Conservation (phyloP, 768 basidiomycete genomes). For the Boletus coccyginus region DNA sequence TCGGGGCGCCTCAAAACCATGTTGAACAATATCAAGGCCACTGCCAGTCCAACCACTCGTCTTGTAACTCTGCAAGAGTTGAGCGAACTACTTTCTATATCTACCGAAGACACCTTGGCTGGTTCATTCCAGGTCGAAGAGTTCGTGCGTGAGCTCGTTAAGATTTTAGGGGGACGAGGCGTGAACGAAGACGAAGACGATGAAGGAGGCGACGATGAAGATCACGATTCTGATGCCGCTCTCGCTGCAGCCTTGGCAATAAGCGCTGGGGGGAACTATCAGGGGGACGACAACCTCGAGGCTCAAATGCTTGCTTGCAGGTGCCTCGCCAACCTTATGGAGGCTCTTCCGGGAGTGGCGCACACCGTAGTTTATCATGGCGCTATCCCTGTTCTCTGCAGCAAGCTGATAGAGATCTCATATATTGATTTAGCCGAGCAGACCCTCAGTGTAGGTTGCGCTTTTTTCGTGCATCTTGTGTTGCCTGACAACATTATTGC, state of each 20-base stretch:
- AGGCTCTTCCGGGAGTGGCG: slow-evolving; percentile 96
- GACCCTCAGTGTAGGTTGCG: slow-evolving; percentile 82
- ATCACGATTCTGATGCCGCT: slow-evolving; percentile 80
- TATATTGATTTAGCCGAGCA: slow-evolving; percentile 99
- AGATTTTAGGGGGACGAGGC: slow-evolving; percentile 81
- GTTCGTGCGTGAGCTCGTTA: slow-evolving; percentile 89
- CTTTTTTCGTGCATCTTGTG: neutral
- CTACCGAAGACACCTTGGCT: slow-evolving; percentile 94
- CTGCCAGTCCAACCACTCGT: slow-evolving; percentile 81
- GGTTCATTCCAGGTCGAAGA: slow-evolving; percentile 94
- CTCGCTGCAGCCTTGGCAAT: slow-evolving; percentile 86
- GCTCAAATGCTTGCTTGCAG: slow-evolving; percentile 95
- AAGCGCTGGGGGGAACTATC: slow-evolving; percentile 64
- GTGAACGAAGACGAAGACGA: slow-evolving; percentile 71
- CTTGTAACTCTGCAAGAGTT: slow-evolving; percentile 91
- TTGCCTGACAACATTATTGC: slow-evolving; percentile 17
- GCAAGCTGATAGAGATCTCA: slow-evolving; percentile 94
- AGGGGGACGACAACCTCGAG: slow-evolving; percentile 86
- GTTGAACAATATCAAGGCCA: slow-evolving; percentile 82
- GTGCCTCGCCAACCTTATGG: slow-evolving; percentile 97
- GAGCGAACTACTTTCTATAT: slow-evolving; percentile 91
- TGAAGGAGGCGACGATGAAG: slow-evolving; percentile 61
- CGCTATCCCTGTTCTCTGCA: slow-evolving; percentile 96
- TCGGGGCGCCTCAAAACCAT: slow-evolving; percentile 86
- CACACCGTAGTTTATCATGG: slow-evolving; percentile 97